Percentiles rank a stretch among this genome's conserved stretches.
These are phyloP conservation scores for Apiospora arundinis DNA, from an alignment of 2,329 filamentous ascomycete species.

Conservation along the genomic window DNA sequence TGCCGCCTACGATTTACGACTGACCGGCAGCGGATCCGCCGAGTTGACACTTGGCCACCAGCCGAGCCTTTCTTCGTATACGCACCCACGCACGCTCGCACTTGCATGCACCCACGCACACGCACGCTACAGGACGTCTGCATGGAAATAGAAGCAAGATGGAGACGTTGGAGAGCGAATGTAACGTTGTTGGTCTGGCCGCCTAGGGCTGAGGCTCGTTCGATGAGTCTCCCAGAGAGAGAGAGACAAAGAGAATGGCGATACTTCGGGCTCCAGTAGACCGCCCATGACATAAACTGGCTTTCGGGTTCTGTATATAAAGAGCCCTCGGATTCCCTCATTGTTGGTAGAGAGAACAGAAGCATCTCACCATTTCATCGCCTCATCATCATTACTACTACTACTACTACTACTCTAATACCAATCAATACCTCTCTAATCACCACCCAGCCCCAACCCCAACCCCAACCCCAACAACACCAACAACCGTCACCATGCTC, in stretches of 20 bases:
- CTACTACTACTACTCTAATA: background rate
- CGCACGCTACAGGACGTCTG: background rate
- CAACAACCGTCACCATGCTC: constrained; percentile 23
- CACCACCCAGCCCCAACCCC: background rate
- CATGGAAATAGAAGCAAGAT: constrained; percentile 9
- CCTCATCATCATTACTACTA: background rate
- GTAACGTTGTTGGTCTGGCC: background rate
- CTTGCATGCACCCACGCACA: background rate
- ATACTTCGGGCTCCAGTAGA: background rate
- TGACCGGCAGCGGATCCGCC: constrained; percentile 4
- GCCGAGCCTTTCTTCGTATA: background rate
- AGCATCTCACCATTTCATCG: background rate
- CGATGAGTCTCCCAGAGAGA: background rate
- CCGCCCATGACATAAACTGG: background rate
- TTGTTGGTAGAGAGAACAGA: background rate
- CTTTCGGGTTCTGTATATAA: constrained; percentile 10
- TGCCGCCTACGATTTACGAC: background rate
- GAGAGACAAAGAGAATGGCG: background rate
- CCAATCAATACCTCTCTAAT: constrained; percentile 2
- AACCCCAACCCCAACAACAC: background rate
- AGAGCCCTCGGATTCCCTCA: background rate
- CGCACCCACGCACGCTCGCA: background rate
- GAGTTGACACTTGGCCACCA: background rate
- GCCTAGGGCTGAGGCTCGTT: background rate
- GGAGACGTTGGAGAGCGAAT: background rate